Conservation (phyloP, 352 stramenopile genomes). For the Phytophthora tubulina region DNA sequence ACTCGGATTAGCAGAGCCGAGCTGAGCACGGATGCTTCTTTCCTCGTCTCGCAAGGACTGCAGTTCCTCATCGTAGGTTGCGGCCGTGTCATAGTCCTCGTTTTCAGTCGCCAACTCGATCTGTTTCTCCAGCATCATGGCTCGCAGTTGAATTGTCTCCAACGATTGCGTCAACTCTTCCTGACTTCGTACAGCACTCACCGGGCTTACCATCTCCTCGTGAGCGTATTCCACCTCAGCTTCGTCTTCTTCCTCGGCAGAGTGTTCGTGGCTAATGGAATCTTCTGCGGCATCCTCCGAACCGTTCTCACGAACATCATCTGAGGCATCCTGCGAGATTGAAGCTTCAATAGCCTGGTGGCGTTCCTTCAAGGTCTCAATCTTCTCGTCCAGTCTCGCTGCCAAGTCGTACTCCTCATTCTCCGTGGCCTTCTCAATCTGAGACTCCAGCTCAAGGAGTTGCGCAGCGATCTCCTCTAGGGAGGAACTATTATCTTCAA, state of each 20-base stretch:
- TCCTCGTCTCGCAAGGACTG: constrained; percentile 64
- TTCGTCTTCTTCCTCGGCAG: constrained; percentile 31
- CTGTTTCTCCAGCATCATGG: constrained; percentile 69
- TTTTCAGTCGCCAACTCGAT: constrained; percentile 77
- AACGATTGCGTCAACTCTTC: constrained; percentile 55
- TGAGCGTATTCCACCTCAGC: constrained; percentile 36
- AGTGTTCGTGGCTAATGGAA: constrained; percentile 35
- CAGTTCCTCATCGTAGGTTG: constrained; percentile 71
- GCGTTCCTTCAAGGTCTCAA: constrained; percentile 67
- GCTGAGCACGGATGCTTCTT: constrained; percentile 45
- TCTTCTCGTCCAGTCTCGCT: constrained; percentile 77
- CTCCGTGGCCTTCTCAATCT: constrained; percentile 82
- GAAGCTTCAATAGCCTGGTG: constrained; percentile 53
- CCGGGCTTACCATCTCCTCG: constrained; percentile 50
- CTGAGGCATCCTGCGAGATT: constrained; percentile 30
- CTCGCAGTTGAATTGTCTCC: constrained; percentile 53
- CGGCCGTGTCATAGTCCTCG: constrained; percentile 74
- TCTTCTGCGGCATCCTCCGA: constrained; percentile 25
- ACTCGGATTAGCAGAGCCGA: constrained; percentile 11
- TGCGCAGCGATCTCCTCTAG: constrained; percentile 71
- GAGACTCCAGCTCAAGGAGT: constrained; percentile 64
- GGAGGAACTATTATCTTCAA: constrained; percentile 41
- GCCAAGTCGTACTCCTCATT: constrained; percentile 87
- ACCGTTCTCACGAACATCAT: constrained; percentile 23
- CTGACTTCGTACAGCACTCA: constrained; percentile 39